These are phyloP conservation scores for Nidula microcarpa DNA, from an alignment of 768 basidiomycete genomes.

Conservation along the genomic window DNA sequence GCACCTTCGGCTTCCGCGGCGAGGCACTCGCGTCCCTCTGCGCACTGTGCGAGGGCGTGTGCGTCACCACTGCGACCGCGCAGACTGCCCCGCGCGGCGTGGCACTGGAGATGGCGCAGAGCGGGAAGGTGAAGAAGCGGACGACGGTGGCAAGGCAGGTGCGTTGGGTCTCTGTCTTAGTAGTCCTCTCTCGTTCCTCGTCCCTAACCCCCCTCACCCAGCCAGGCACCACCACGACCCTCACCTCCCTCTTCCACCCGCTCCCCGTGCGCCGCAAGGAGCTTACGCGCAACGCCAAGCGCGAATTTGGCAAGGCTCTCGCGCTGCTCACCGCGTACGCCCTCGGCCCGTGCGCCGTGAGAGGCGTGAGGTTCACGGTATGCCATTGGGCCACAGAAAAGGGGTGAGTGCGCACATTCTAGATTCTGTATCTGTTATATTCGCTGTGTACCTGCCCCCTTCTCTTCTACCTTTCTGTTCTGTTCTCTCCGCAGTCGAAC, in stretches of 20 bases:
- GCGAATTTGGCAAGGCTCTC: constrained; percentile 88
- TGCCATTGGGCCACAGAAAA: constrained; percentile 57
- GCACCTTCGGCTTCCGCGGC: constrained; percentile 92
- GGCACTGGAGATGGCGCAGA: constrained; percentile 65
- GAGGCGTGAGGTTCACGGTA: constrained; percentile 73
- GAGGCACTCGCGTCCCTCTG: constrained; percentile 95
- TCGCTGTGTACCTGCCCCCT: no score
- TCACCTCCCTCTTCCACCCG: constrained; percentile 71
- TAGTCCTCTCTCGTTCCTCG: background rate
- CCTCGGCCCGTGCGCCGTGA: constrained; percentile 77
- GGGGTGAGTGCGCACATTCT: constrained; percentile 48
- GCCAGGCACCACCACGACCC: constrained; percentile 82
- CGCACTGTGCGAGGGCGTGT: constrained; percentile 69
- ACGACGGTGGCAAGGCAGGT: constrained; percentile 80
- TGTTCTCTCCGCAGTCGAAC: no score
- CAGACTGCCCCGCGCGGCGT: constrained; percentile 76
- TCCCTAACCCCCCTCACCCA: constrained; percentile 20
- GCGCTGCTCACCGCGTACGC: constrained; percentile 84
- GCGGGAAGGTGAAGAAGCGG: constrained; percentile 55
- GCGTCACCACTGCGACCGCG: constrained; percentile 70
- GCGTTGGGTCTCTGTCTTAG: constrained; percentile 7
- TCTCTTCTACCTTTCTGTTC: no score
- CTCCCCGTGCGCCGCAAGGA: constrained; percentile 93
- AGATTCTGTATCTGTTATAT: no score
- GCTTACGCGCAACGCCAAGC: constrained; percentile 81